Base-by-base conservation (phyloP, 2,329 filamentous ascomycete genomes). In the Alternaria postmessia region DNA sequence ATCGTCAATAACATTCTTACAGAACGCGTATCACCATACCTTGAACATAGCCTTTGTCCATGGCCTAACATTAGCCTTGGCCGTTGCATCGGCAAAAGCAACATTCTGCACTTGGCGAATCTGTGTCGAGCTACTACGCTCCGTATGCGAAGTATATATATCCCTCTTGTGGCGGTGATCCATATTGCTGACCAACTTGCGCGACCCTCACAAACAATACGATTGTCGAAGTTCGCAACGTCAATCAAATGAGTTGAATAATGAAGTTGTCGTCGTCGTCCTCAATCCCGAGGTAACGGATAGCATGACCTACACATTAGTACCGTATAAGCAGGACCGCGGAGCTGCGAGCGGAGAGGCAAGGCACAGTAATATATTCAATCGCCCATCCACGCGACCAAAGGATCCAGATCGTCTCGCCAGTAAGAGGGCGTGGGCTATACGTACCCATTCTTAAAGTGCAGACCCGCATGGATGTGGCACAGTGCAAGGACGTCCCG, bases 11-110 rank as follows among this genome's bases (percentile, higher is more conserved):
- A 3, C 24, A 42, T 47, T 16, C 26, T 47, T 24, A 5, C 6
- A 9, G 30, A 16, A 41, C 11, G n/a, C 8, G 5, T 18, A 42
- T 49, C n/a, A 14, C 54, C 69, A 54, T 51, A 81, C 80, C 72
- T 79, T 80, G 60, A 83, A 75, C 81, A 83, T 83, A 28, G 76
- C 72, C 66, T 71, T 77, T 11, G 80, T 82, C 73, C 74, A 78
- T 53, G 75, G 75, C 48, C 68, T 73, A 5, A 76, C 73, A 18
- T 68, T 80, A 68, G 80, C 83, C 66, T 85, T 84, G 14, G 83
- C 72, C 1, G 76, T 75, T 7, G 81, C 79, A 12, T 81, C 80
- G 5, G 81, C 55, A n/a, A 86, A 55, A 2, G 83, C 81, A 20
- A 84, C 64, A 43, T 80, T 67, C 62, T 86, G 83, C 26, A 77